Base-by-base conservation (phyloP, 2,329 filamentous ascomycete genomes). In the Emmonsia crescens region DNA sequence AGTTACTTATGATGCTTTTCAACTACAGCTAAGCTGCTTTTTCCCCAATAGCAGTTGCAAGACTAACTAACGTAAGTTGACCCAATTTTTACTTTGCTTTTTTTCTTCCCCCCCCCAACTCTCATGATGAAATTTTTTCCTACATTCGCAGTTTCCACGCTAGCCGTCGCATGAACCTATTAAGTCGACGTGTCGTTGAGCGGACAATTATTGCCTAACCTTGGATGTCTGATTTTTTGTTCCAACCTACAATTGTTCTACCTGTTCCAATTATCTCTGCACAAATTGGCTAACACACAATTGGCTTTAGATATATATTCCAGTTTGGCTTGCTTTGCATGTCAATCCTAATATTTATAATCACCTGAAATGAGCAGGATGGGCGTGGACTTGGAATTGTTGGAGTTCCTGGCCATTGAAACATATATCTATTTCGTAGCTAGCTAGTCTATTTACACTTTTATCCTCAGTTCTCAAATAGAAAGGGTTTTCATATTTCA, bases 121-220 rank as follows among this genome's bases (percentile, higher is more conserved):
- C 67, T 70, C 62, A 80, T 80, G 79, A 82, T 82, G 77, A 73
- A 81, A 80, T 75, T 71, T 73, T 73, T 75, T 80, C 77, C 79
- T 77, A 81, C 77, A 83, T 83, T 83, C 81, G 81, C 81, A 83
- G 81, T 83, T 83, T 83, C 77, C 81, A 82, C 81, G 80, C 78
- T 78, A 80, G 77, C 75, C 77, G 75, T 76, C 74, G 75, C 71
- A 74, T 69, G 75, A 80, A 79, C 77, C 78, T 75, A 77, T 58
- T 69, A 73, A 75, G 75, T 71, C 72, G 77, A 73, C 73, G 70
- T 68, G 68, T 68, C 76, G 71, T 75, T 80, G 78, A 79, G 76
- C 77, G 78, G 67, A 69, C 73, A 73, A 70, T 65, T 64, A 76
- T 79, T 79, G 61, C 63, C 64, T 64, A 61, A 60, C 78, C 78